phyloP scores from a whole-genome alignment of 495 filamentous ascomycete species.

The Penicillium manginii region DNA sequence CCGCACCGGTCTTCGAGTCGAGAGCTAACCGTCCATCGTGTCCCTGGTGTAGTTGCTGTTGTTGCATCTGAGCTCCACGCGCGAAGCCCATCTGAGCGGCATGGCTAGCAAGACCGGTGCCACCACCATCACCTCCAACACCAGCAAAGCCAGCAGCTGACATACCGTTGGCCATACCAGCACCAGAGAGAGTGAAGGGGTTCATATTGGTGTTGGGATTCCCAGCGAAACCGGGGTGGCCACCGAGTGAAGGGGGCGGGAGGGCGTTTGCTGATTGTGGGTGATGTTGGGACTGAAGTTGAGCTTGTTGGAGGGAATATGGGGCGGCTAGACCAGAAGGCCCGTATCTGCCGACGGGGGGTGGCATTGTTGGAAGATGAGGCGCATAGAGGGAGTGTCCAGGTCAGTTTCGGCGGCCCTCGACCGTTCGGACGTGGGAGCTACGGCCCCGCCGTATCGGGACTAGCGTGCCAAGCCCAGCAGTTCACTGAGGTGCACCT shows the following conservation, averaged over 20 bases:
- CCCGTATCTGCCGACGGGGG: constrained; percentile 56
- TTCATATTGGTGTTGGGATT: constrained; percentile 70
- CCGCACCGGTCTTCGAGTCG: constrained; percentile 47
- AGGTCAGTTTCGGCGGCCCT: constrained; percentile 25
- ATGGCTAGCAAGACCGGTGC: constrained; percentile 85
- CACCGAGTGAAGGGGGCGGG: constrained; percentile 61
- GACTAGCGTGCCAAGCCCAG: constrained; percentile 35
- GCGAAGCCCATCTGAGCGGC: constrained; percentile 86
- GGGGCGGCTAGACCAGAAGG: constrained; percentile 54
- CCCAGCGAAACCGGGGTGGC: constrained; percentile 61
- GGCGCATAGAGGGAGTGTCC: constrained; percentile 21
- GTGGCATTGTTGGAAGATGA: constrained; percentile 31
- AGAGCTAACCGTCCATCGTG: constrained; percentile 53
- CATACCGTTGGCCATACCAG: constrained; percentile 56
- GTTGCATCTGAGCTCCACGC: constrained; percentile 72
- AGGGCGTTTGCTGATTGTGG: constrained; percentile 59
- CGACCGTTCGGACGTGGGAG: constrained; percentile 30
- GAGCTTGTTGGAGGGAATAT: constrained; percentile 55
- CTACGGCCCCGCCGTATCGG: constrained; percentile 30
- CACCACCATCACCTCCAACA: constrained; percentile 62
- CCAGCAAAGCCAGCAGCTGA: constrained; percentile 60
- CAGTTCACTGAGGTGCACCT: constrained; percentile 20
- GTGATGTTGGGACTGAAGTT: constrained; percentile 57
- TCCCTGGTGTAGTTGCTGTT: constrained; percentile 61
- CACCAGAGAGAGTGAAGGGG: constrained; percentile 63